Evolutionary conservation across 2,329 filamentous ascomycete genomes (phyloP), one percentile per base, ranked within the genome.

Genomic region (Talaromyces sp.): DNA sequence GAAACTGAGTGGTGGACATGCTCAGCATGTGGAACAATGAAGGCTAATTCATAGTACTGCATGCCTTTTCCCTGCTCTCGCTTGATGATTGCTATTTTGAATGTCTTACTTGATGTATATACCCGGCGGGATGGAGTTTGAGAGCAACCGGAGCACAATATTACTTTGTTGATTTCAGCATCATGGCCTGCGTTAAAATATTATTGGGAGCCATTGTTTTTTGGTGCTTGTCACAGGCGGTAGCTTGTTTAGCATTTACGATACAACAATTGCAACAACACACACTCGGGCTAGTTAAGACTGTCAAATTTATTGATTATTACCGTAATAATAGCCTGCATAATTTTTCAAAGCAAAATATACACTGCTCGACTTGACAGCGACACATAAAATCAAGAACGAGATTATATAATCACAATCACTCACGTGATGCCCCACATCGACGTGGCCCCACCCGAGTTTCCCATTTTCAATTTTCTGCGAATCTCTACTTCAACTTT

Each of bases 1-100:
- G 85, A 87, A 69, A 80, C 78, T 21, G 74, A 84, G 65, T 88
- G 84, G 84, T 87, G 84, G 85, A 86, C 84, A 4, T 88, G 85
- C 65, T 80, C 81, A 14, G 75, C 76, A 11, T 88, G 85, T 69
- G 84, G 85, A 55, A 75, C 71, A 9, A 84, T 87, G 82, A 87
- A 87, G 69, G 66, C 71, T 38, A 71, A 70, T 46, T 83, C 81
- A n/a, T 82, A 46, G 19, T 38, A 38, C 35, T 38, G 17, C 7
- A 7, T 38, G 35, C 35, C 6, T 38, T 38, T 17, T n/a, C n/a
- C 24, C 11, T 38, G 4, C 9, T 21, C 9, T 46, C 21, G 43
- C 43, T 4, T 19, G 43, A 46, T 14, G n/a, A 11, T 46, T 21
- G 19, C 9, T 46, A 46, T 19, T 46, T 24, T 24, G 11, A 21